A percentile compares a stretch with the other conserved stretches of the same genome.
phyloP scores from a whole-genome alignment of 129 eudicot species.

The Ambrosia trifida region DNA sequence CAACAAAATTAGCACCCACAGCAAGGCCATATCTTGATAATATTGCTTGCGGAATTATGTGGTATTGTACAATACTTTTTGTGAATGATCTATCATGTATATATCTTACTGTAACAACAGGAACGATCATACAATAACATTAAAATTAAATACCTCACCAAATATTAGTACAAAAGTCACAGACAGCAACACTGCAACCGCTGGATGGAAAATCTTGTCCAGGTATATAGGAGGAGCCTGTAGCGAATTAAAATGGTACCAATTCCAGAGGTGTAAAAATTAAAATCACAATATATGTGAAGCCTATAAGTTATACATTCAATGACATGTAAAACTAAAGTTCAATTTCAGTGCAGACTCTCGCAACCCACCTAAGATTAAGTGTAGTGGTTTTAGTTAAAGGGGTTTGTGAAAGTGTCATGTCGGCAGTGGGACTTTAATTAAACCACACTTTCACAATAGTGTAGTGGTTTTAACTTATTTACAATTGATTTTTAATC shows the following conservation, averaged over 20 bases:
- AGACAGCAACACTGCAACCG: constrained; percentile 81
- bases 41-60: constrained; percentile 97
- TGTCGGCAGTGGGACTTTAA: too few relatives aligned
- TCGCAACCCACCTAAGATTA: too few relatives aligned
- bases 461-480: too few relatives aligned
- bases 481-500: too few relatives aligned
- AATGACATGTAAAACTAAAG: too few relatives aligned
- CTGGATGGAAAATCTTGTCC: constrained; percentile 83
- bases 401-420: too few relatives aligned
- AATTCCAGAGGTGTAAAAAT: background rate
- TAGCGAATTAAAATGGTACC: constrained; percentile 29
- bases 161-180: constrained; percentile 92
- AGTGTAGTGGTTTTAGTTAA: too few relatives aligned
- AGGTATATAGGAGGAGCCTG: constrained; percentile 96
- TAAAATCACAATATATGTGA: constrained; percentile 1
- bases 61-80: constrained; percentile 21
- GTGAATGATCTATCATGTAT: constrained; percentile 21
- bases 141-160: constrained; percentile 90
- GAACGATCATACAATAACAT: constrained; percentile 6
- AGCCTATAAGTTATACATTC: too few relatives aligned
- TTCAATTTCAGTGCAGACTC: too few relatives aligned
- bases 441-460: too few relatives aligned
- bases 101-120: background rate
- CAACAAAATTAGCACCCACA: constrained; percentile 86
- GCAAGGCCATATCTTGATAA: constrained; percentile 94